These are phyloP conservation scores for Strobilomyces echinocephalus DNA, from an alignment of 768 basidiomycete species.

Conservation along the genomic window DNA sequence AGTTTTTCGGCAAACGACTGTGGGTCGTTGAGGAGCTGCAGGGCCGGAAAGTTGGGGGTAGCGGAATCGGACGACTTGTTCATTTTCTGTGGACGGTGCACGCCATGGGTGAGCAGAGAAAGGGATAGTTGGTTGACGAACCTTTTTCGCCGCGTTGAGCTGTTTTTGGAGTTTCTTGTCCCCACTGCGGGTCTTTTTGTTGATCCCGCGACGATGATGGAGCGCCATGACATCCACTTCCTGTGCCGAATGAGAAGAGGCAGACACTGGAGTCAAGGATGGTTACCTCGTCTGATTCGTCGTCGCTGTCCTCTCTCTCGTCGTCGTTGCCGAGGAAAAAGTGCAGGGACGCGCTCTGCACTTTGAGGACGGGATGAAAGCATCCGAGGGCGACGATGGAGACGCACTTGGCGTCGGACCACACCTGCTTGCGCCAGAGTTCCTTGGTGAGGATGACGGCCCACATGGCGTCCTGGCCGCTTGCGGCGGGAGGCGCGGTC, in stretches of 20 bases:
- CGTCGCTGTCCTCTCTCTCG: slow-evolving; percentile 65
- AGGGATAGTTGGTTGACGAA: slow-evolving; percentile 21
- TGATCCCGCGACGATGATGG: slow-evolving; percentile 85
- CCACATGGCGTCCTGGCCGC: slow-evolving; percentile 93
- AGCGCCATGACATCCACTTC: slow-evolving; percentile 66
- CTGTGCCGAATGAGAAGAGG: slow-evolving; percentile 29
- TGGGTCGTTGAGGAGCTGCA: slow-evolving; percentile 91
- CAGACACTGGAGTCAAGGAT: neutral
- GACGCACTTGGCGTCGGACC: slow-evolving; percentile 90
- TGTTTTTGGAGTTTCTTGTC: slow-evolving; percentile 77
- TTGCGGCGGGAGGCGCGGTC: slow-evolving; percentile 27
- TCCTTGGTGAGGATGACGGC: slow-evolving; percentile 91
- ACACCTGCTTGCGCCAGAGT: slow-evolving; percentile 89
- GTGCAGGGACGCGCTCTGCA: slow-evolving; percentile 89
- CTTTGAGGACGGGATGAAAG: slow-evolving; percentile 90
- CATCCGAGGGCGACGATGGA: slow-evolving; percentile 89
- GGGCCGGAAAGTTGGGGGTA: slow-evolving; percentile 79
- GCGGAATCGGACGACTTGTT: slow-evolving; percentile 21
- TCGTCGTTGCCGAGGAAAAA: slow-evolving; percentile 94
- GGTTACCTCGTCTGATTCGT: slow-evolving; percentile 53
- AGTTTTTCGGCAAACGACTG: slow-evolving; percentile 94
- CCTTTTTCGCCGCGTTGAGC: slow-evolving; percentile 73
- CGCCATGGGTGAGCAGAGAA: slow-evolving; percentile 18
- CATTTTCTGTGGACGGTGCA: slow-evolving; percentile 36
- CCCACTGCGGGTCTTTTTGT: slow-evolving; percentile 83